Conservation (phyloP, 1,284 basidiomycete species). For the Lentinula novae-zelandiae region DNA sequence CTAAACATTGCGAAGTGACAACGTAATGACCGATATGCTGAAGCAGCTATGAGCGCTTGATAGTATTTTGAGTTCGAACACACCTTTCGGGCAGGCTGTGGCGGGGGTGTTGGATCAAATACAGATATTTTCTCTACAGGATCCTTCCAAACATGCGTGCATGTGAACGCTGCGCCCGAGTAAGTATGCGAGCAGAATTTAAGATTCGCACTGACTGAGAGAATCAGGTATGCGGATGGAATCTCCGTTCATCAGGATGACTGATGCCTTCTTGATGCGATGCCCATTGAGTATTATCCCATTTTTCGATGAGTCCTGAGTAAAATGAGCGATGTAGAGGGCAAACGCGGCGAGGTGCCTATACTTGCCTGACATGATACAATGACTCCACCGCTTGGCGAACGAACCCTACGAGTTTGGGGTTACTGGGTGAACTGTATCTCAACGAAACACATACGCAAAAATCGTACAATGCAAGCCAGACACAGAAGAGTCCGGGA, state of each 20-base stretch:
- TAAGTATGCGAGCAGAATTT: conserved; percentile 27
- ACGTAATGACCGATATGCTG: conserved; percentile 56
- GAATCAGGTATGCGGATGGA: conserved; percentile 62
- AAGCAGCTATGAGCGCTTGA: not conserved
- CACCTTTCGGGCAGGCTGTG: conserved; percentile 50
- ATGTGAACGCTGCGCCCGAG: conserved; percentile 54
- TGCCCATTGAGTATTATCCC: conserved; percentile 71
- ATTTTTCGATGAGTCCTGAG: conserved; percentile 75
- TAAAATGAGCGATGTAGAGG: not conserved
- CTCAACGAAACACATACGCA: conserved; percentile 44
- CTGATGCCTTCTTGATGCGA: conserved; percentile 55
- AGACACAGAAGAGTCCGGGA: conserved; percentile 25
- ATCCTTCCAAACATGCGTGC: conserved; percentile 52
- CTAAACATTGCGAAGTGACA: conserved; percentile 72
- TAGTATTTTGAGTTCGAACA: conserved; percentile 5
- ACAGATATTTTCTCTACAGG: conserved; percentile 46
- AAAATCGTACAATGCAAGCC: conserved; percentile 73
- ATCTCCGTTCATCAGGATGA: conserved; percentile 76
- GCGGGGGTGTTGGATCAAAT: conserved; percentile 61
- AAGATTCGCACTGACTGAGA: conserved; percentile 26
- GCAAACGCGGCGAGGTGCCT: not conserved
- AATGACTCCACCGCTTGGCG: conserved; percentile 67
- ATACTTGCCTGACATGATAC: conserved; percentile 66
- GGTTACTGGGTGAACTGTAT: not conserved
- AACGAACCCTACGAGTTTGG: conserved; percentile 48